Evolutionary conservation across 2,329 filamentous ascomycete genomes (phyloP), one percentile per base, ranked within the genome.

Genomic region (Penicillium psychrosexuale): DNA sequence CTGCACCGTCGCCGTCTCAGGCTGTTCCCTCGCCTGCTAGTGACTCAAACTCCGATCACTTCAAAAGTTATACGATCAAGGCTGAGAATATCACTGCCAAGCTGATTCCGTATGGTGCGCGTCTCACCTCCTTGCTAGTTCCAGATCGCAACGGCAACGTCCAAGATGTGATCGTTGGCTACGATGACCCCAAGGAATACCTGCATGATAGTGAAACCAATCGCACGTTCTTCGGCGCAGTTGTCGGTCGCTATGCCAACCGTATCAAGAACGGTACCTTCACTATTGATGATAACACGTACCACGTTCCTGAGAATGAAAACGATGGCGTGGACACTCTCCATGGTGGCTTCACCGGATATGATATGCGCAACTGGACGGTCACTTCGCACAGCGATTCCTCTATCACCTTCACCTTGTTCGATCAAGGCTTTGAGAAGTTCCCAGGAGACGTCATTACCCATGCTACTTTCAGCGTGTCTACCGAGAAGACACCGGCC

Each of bases 251-350:
- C 45, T 82, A 82, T 68, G 80, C 79, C 53, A 82, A 82, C 63
- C 77, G 80, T 37, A 82, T 82, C 68, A 81, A 78, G 71, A 83
- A 83, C 55, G 79, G 79, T 48, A 82, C 80, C 3, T 83, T 83
- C 66, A 72, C 72, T 22, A 70, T 83, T 53, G 76, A 80, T 50
- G 76, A 73, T 19, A 61, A 71, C 17, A 72, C 68, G 3, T 82
- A 78, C 57, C 70, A 82, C 28, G 75, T 81, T 31, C 74, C 78
- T 0, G 70, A 73, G 44, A 83, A 82, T 60, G 81, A 83, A 61
- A 72, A 82, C 43, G 69, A 63, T 36, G 79, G 80, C n/a, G 57
- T 61, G 12, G 74, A 82, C 62, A 81, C 81, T 19, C 75, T 83
- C 15, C 81, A 83, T 59, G 81, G 81, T 57, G 78, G 78, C 27